phyloP scores from a whole-genome alignment of 345 rosid genomes.

The Pugionium cornutum region DNA sequence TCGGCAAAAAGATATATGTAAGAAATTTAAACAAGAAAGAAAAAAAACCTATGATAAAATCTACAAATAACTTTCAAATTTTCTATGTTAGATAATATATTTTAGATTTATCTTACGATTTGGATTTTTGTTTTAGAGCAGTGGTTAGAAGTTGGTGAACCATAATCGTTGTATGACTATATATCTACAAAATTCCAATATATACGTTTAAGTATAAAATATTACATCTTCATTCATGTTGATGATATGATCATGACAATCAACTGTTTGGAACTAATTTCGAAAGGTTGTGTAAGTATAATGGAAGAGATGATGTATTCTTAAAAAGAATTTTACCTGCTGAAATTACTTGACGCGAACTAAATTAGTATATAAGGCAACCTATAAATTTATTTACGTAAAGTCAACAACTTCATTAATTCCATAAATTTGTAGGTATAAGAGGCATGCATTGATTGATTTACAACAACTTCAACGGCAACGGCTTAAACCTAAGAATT shows the following conservation, averaged over 20 bases:
- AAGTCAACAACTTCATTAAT: constrained; percentile 31
- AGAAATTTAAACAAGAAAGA: background rate
- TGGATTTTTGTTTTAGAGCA: background rate
- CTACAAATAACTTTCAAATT: background rate
- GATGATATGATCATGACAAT: constrained; percentile 25
- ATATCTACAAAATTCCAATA: constrained; percentile 14
- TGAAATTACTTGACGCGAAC: background rate
- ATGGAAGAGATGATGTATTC: no score
- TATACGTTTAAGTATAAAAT: background rate
- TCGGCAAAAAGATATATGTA: background rate
- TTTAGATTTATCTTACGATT: background rate
- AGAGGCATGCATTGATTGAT: constrained; percentile 33
- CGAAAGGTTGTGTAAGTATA: constrained; percentile 14
- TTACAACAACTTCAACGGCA: constrained; percentile 26
- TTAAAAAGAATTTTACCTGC: no score
- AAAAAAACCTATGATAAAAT: background rate
- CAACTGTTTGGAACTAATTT: constrained; percentile 14
- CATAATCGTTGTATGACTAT: constrained; percentile 24
- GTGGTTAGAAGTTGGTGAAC: constrained; percentile 37
- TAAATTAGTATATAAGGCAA: no score
- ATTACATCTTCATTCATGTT: constrained; percentile 4
- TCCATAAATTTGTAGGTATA: background rate
- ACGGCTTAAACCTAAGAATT: no score
- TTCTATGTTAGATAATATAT: background rate
- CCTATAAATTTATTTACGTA: no score